Conservation (phyloP, 768 basidiomycete genomes). For the Hortiboletus campestris region DNA sequence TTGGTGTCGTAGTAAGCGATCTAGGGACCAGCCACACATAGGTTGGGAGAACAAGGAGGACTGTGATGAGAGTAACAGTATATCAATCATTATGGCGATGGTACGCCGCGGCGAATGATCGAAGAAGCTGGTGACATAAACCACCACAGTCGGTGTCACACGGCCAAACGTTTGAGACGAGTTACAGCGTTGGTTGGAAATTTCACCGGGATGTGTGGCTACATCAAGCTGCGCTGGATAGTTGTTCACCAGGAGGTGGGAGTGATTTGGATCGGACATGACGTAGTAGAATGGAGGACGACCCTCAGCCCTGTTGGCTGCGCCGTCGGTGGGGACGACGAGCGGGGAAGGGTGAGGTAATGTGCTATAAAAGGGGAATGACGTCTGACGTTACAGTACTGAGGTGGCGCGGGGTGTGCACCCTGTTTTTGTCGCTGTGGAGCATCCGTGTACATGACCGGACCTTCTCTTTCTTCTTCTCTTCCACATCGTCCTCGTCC, state of each 20-base stretch:
- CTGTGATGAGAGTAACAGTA: too few relatives aligned
- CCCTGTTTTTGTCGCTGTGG: conserved; percentile 37
- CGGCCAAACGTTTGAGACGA: neutral
- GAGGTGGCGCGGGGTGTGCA: conserved; percentile 32
- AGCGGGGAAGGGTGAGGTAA: conserved; percentile 6
- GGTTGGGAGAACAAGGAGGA: too few relatives aligned
- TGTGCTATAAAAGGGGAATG: conserved; percentile 21
- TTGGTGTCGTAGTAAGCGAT: too few relatives aligned
- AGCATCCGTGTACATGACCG: conserved; percentile 31
- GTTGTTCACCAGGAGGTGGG: neutral
- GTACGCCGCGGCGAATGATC: too few relatives aligned
- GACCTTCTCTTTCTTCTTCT: conserved; percentile 11
- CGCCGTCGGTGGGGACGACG: conserved; percentile 1
- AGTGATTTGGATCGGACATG: neutral
- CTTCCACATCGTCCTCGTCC: neutral
- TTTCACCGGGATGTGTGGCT: neutral
- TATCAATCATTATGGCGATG: too few relatives aligned
- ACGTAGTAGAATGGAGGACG: neutral
- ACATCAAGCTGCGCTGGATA: neutral
- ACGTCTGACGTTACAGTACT: conserved; percentile 30
- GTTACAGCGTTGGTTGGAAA: neutral
- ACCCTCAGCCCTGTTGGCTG: conserved; percentile 5
- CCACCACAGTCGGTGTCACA: neutral
- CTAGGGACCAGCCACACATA: too few relatives aligned
- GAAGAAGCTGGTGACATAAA: conserved; percentile 1